These are phyloP conservation scores for Starmerella stellata DNA, from an alignment of 805 yeast species.

Conservation along the genomic window DNA sequence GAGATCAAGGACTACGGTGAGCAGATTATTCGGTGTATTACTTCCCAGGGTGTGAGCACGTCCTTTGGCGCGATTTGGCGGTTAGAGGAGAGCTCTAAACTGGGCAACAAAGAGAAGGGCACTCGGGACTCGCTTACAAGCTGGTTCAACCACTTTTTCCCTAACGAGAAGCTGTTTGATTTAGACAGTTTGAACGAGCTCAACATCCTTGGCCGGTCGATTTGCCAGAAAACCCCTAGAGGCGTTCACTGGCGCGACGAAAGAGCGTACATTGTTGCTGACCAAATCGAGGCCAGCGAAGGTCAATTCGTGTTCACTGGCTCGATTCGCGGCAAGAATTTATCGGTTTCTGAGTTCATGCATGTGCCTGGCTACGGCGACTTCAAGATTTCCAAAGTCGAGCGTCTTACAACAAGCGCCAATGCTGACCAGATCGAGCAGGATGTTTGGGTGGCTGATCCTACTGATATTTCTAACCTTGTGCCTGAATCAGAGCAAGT, in stretches of 20 bases:
- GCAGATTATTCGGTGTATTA: constrained; percentile 70
- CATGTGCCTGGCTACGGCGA: constrained; percentile 87
- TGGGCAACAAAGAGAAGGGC: constrained; percentile 56
- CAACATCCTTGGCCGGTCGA: constrained; percentile 47
- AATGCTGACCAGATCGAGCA: constrained; percentile 8
- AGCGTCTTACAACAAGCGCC: constrained; percentile 21
- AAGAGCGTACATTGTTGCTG: constrained; percentile 77
- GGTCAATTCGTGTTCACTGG: constrained; percentile 51
- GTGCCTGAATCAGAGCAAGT: constrained; percentile 15
- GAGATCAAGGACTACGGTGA: constrained; percentile 83
- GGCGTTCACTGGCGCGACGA: constrained; percentile 80
- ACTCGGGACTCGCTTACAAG: constrained; percentile 45
- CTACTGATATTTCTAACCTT: background rate
- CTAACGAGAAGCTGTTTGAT: constrained; percentile 59
- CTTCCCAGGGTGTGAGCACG: constrained; percentile 80
- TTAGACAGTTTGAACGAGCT: constrained; percentile 53
- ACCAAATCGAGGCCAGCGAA: constrained; percentile 32
- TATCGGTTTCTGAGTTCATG: constrained; percentile 56
- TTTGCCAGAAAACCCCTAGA: constrained; percentile 77
- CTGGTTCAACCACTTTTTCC: constrained; percentile 58
- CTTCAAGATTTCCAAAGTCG: constrained; percentile 49
- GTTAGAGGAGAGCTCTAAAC: constrained; percentile 34
- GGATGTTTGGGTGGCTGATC: background rate
- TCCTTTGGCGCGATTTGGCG: constrained; percentile 66
- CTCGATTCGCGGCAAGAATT: constrained; percentile 55